Conservation (phyloP, 2,329 filamentous ascomycete species). For the Cryphonectria nitschkei region DNA sequence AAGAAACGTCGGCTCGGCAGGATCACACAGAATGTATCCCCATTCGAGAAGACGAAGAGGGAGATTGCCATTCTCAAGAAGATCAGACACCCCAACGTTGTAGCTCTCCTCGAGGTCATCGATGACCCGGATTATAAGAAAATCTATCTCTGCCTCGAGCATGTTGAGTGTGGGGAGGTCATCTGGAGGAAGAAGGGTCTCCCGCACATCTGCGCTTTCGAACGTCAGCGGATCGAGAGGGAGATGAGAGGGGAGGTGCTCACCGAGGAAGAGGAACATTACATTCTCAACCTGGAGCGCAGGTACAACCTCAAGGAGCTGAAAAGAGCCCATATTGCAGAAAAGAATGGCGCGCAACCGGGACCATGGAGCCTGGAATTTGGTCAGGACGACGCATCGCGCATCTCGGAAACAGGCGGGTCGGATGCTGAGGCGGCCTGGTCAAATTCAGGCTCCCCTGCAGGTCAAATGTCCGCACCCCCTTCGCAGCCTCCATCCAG, state of each 20-base stretch:
- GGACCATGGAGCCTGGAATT: slow-evolving; percentile 79
- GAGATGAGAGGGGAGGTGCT: slow-evolving; percentile 66
- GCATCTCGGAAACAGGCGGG: slow-evolving; percentile 48
- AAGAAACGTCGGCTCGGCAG: slow-evolving; percentile 91
- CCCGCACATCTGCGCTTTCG: slow-evolving; percentile 79
- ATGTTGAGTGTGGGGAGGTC: slow-evolving; percentile 92
- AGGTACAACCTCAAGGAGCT: slow-evolving; percentile 61
- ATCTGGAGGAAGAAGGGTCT: slow-evolving; percentile 90
- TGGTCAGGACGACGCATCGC: slow-evolving; percentile 54
- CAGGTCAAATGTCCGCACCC: slow-evolving; percentile 43
- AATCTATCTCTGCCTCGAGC: slow-evolving; percentile 97
- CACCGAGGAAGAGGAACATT: slow-evolving; percentile 63
- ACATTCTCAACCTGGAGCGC: slow-evolving; percentile 61
- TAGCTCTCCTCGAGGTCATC: slow-evolving; percentile 93
- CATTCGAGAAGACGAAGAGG: slow-evolving; percentile 82
- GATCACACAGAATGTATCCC: slow-evolving; percentile 63
- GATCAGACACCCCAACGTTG: slow-evolving; percentile 95
- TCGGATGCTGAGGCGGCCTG: slow-evolving; percentile 42
- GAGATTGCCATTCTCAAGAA: slow-evolving; percentile 99
- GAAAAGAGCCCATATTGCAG: slow-evolving; percentile 59
- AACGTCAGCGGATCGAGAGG: slow-evolving; percentile 78
- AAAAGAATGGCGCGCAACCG: slow-evolving; percentile 59
- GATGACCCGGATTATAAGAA: slow-evolving; percentile 96
- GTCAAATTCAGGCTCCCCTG: slow-evolving; percentile 44
- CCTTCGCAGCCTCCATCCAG: slow-evolving; percentile 54